phyloP scores from a whole-genome alignment of 1,284 basidiomycete species.

The Lentinula novae-zelandiae region DNA sequence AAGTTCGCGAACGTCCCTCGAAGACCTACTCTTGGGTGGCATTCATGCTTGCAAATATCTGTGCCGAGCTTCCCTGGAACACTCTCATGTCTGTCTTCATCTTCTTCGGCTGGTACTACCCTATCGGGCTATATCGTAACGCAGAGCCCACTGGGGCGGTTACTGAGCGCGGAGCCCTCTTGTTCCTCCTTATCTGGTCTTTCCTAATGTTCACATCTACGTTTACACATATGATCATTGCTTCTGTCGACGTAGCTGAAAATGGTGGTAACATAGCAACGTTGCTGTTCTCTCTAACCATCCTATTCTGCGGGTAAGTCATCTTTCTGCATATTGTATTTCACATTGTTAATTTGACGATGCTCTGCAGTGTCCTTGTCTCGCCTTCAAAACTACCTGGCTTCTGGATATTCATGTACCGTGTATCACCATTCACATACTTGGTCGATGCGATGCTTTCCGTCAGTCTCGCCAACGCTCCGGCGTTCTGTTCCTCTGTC shows the following conservation, averaged over 20 bases:
- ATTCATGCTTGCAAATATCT: constrained; percentile 59
- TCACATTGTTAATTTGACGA: constrained; percentile 7
- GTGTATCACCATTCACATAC: constrained; percentile 73
- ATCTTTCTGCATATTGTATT: neutral
- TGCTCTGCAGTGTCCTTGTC: constrained; percentile 46
- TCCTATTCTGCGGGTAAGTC: constrained; percentile 43
- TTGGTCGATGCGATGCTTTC: constrained; percentile 41
- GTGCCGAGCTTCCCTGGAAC: constrained; percentile 67
- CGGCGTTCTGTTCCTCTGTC: constrained; percentile 31
- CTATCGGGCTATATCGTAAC: constrained; percentile 52
- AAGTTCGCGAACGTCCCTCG: constrained; percentile 68
- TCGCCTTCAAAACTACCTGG: constrained; percentile 50
- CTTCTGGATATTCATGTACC: constrained; percentile 65
- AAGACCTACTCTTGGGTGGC: constrained; percentile 84
- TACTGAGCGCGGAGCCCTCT: constrained; percentile 32
- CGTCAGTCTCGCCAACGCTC: constrained; percentile 23
- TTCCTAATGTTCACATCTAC: constrained; percentile 16
- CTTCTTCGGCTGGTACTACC: constrained; percentile 72
- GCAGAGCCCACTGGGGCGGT: constrained; percentile 14
- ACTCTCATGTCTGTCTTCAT: constrained; percentile 53
- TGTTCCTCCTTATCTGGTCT: constrained; percentile 9
- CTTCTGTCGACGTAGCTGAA: constrained; percentile 36
- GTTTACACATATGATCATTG: constrained; percentile 14
- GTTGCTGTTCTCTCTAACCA: constrained; percentile 26
- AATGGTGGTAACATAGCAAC: constrained; percentile 28